Conservation (phyloP, 1,139 yeast species). For the Zygoascus meyerae region DNA sequence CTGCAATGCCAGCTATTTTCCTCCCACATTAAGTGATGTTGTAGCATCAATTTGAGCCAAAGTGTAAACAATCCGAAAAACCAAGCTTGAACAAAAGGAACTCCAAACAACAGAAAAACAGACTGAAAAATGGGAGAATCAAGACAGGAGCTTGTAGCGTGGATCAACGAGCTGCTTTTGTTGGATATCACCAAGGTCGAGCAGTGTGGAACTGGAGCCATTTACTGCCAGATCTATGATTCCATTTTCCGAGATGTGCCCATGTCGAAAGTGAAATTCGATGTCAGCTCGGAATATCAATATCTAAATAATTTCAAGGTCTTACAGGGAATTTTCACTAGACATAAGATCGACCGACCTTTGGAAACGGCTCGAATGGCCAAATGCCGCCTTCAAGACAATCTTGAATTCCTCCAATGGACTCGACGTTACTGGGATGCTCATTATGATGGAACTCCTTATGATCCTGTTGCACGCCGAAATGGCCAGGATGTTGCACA, state of each 20-base stretch:
- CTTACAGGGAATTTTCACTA: conserved; percentile 68
- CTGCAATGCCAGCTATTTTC: no score
- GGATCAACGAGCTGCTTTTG: conserved; percentile 72
- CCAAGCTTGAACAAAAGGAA: no score
- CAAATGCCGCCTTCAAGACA: conserved; percentile 89
- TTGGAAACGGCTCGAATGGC: conserved; percentile 77
- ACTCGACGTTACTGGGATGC: conserved; percentile 77
- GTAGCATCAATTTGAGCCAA: no score
- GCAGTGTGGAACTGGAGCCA: conserved; percentile 94
- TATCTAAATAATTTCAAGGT: conserved; percentile 76
- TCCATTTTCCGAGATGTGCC: conserved; percentile 78
- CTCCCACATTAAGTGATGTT: no score
- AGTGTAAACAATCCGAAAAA: no score
- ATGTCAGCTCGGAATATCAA: conserved; percentile 69
- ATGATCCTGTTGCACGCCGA: conserved; percentile 61
- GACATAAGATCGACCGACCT: conserved; percentile 63
- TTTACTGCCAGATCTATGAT: conserved; percentile 87
- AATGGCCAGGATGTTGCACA: conserved; percentile 28
- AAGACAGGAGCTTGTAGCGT: conserved; percentile 72
- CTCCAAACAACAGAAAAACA: background rate
- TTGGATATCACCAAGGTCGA: conserved; percentile 73
- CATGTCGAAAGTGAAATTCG: conserved; percentile 66
- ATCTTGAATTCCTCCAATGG: conserved; percentile 92
- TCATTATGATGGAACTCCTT: conserved; percentile 58
- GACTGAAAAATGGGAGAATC: conserved; percentile 52